Base-by-base conservation (phyloP, 352 stramenopile species). In the Phytophthora pistaciae region DNA sequence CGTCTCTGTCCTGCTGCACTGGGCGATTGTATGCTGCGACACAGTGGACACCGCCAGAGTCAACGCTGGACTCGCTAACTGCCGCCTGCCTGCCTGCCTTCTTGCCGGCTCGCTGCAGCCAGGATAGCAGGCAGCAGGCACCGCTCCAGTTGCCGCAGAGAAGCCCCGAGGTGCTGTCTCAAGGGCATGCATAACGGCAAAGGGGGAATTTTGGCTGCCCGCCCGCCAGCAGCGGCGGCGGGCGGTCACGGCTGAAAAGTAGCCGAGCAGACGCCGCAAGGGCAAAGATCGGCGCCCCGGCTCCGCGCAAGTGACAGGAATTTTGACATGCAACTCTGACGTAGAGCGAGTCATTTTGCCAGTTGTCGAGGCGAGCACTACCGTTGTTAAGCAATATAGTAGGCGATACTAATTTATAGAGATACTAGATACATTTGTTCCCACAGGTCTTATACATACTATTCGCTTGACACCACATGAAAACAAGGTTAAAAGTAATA, bases 261-360 rank as follows among this genome's bases (percentile, higher is more conserved):
- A 49, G 42, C 42, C 42, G 42, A 33, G 14, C 50, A 31, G 14
- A 57, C 25, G 50, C 21, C 25, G 14, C 50, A 25, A 53, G 1
- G n/a, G 46, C 20, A 10, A 54, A 54, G 21, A 54, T 54, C n/a
- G 48, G 21, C 10, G 56, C 21, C 60, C 54, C 44, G 49, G 48
- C 56, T 72, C 53, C 74, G 52, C 27, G 50, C 59, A 73, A 73
- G 59, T 64, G 75, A 82, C 71, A 79, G 58, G 70, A 66, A 69
- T 55, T 56, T 73, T 69, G 75, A 82, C 57, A 72, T 79, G 75
- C 64, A 70, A 72, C 70, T 68, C 29, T 79, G 75, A 79, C 77
- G 77, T 82, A 62, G 67, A 56, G 60, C 36, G 60, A 53, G 70
- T 82, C 77, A 77, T 72, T 72, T 70, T 56, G 53, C 59, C 56